A percentile compares a stretch with the other conserved stretches of the same genome.
These are phyloP conservation scores for Dendrocalamus sinicus DNA, from an alignment of 176 grass and related monocot genomes.

Conservation along the genomic window DNA sequence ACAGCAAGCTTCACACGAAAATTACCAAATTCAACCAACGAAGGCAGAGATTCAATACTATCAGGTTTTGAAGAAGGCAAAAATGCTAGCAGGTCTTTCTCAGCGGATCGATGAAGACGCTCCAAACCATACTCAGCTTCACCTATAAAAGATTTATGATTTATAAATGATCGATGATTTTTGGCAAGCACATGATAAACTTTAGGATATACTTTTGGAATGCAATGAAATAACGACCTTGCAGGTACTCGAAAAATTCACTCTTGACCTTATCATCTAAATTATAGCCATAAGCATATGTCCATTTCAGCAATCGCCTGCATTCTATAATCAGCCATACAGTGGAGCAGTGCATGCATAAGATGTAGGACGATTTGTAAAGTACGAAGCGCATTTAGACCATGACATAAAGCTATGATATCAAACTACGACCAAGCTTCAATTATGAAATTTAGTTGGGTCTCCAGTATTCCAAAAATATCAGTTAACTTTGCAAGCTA, in stretches of 20 bases:
- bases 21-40: slow-evolving; percentile 49
- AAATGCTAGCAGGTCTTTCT: slow-evolving; percentile 79
- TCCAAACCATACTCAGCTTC: slow-evolving; percentile 93
- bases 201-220: too few species aligned
- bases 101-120: slow-evolving; percentile 87
- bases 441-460: slow-evolving; percentile 85
- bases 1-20: slow-evolving; percentile 77
- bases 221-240: slow-evolving; percentile 60
- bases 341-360: slow-evolving; percentile 16
- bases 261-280: slow-evolving; percentile 73
- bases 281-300: slow-evolving; percentile 94
- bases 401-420: background rate
- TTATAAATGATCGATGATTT: slow-evolving; percentile 16
- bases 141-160: slow-evolving; percentile 8
- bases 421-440: slow-evolving; percentile 89
- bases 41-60: slow-evolving; percentile 32
- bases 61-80: slow-evolving; percentile 39
- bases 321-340: slow-evolving; percentile 84
- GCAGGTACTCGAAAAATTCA: slow-evolving; percentile 91
- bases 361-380: slow-evolving; percentile 1
- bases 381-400: slow-evolving; percentile 29
- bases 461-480: slow-evolving; percentile 73
- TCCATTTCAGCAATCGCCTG: slow-evolving; percentile 87
- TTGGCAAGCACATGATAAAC: slow-evolving; percentile 13
- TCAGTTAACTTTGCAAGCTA: slow-evolving; percentile 81